phyloP scores from a whole-genome alignment of 2,329 filamentous ascomycete genomes.

The Orbilia ellipsospora region DNA sequence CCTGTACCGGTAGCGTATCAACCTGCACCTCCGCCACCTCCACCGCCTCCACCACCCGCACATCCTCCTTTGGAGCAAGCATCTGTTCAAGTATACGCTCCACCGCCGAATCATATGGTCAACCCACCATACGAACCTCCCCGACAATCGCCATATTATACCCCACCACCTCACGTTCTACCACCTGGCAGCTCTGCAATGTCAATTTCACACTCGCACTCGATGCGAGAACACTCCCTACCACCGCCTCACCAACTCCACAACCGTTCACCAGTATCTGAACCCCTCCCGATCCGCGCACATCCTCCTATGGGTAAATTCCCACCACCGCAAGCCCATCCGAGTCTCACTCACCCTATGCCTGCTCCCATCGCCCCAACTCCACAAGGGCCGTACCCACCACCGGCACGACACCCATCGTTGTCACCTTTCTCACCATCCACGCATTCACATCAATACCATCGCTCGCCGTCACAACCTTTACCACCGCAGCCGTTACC shows the following conservation, averaged over 20 bases:
- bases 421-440: conserved; percentile 46
- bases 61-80: conserved; percentile 56
- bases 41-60: conserved; percentile 42
- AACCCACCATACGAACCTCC: conserved; percentile 38
- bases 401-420: conserved; percentile 33
- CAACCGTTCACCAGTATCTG: conserved; percentile 29
- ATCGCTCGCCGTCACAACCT: conserved; percentile 46
- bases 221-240: conserved; percentile 42
- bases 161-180: conserved; percentile 45
- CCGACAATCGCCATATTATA: conserved; percentile 46
- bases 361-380: conserved; percentile 46
- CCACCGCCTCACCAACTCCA: conserved; percentile 29
- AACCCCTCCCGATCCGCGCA: conserved; percentile 3
- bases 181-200: conserved; percentile 47
- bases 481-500: conserved; percentile 33
- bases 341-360: neutral
- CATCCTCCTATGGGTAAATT: conserved; percentile 50
- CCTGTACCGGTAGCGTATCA: conserved; percentile 53
- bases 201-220: conserved; percentile 43
- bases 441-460: conserved; percentile 31
- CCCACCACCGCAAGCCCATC: conserved; percentile 38
- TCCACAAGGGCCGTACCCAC: conserved; percentile 31
- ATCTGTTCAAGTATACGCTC: conserved; percentile 54
- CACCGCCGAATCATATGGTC: conserved; percentile 29
- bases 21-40: conserved; percentile 20